Evolutionary conservation across 805 yeast genomes (phyloP).

Genomic region (Pichia rugopelliculosa): DNA sequence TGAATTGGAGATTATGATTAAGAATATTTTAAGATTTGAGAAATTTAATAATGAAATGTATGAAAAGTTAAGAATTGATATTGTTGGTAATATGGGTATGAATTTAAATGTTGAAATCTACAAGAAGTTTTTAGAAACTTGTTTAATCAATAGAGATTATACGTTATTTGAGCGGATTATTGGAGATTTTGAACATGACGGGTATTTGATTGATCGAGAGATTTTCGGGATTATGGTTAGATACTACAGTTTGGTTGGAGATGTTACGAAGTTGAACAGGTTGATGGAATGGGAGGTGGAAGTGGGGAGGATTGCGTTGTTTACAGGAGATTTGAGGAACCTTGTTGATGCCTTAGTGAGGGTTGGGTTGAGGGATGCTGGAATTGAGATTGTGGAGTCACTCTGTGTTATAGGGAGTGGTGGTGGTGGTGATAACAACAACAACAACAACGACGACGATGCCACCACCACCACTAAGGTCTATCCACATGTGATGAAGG

Average conservation of each 20-base stretch:
- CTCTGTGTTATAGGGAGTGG: neutral
- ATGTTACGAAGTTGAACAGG: constrained; percentile 15
- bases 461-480: too few species aligned
- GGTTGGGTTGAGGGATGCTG: constrained; percentile 12
- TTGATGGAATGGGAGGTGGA: constrained; percentile 17
- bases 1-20: constrained; percentile 1
- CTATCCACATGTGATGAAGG: too few species aligned
- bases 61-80: neutral
- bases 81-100: neutral
- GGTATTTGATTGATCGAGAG: constrained; percentile 16
- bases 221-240: constrained; percentile 13
- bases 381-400: constrained; percentile 17
- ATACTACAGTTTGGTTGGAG: constrained; percentile 3
- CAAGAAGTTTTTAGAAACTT: constrained; percentile 14
- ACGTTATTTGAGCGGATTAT: constrained; percentile 14
- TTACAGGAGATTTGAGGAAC: constrained; percentile 11
- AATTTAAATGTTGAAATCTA: constrained; percentile 12
- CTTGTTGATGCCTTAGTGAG: constrained; percentile 13
- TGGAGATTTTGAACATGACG: constrained; percentile 11
- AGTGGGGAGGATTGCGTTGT: constrained; percentile 11
- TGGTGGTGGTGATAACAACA: neutral
- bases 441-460: too few species aligned
- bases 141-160: constrained; percentile 13
- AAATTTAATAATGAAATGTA: neutral
- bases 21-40: neutral